Evolutionary conservation across 192 early-diverging fungal genomes (phyloP).

Genomic region (Coemansia sp.): DNA sequence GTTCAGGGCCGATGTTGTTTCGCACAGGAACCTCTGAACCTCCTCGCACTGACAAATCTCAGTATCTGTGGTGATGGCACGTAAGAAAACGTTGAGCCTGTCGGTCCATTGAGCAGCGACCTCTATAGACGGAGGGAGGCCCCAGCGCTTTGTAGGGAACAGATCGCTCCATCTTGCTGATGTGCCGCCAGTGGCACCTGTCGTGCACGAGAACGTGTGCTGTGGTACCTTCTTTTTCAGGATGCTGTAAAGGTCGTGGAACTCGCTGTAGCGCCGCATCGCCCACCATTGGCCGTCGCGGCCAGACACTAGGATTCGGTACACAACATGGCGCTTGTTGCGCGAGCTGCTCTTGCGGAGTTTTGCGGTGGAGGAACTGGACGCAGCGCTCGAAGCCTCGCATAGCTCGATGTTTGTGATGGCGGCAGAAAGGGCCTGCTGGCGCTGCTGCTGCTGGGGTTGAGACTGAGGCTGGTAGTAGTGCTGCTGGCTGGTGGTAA

Average conservation of each 20-base stretch:
- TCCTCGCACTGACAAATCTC: slow-evolving; percentile 42
- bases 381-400: slow-evolving; percentile 17
- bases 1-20: slow-evolving; percentile 6
- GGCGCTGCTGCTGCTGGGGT: neutral
- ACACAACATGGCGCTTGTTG: slow-evolving; percentile 35
- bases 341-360: slow-evolving; percentile 12
- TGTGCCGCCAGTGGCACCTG: neutral
- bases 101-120: slow-evolving; percentile 43
- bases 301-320: slow-evolving; percentile 51
- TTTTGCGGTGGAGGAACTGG: slow-evolving; percentile 15
- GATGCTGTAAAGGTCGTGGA: slow-evolving; percentile 35
- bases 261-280: slow-evolving; percentile 49
- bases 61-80: slow-evolving; percentile 41
- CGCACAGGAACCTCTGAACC: slow-evolving; percentile 45
- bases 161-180: slow-evolving; percentile 29
- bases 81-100: slow-evolving; percentile 47
- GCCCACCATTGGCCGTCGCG: slow-evolving; percentile 51
- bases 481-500: slow-evolving; percentile 12
- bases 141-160: slow-evolving; percentile 48
- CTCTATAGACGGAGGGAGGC: slow-evolving; percentile 32
- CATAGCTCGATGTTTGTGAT: slow-evolving; percentile 52
- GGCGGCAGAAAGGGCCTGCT: slow-evolving; percentile 46
- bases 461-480: neutral
- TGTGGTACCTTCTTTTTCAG: slow-evolving; percentile 35
- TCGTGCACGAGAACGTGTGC: slow-evolving; percentile 11